Percentiles rank a stretch among this genome's conserved stretches.
Evolutionary conservation across 495 filamentous ascomycete genomes (phyloP).

Genomic region (Stereocaulon alpinum): DNA sequence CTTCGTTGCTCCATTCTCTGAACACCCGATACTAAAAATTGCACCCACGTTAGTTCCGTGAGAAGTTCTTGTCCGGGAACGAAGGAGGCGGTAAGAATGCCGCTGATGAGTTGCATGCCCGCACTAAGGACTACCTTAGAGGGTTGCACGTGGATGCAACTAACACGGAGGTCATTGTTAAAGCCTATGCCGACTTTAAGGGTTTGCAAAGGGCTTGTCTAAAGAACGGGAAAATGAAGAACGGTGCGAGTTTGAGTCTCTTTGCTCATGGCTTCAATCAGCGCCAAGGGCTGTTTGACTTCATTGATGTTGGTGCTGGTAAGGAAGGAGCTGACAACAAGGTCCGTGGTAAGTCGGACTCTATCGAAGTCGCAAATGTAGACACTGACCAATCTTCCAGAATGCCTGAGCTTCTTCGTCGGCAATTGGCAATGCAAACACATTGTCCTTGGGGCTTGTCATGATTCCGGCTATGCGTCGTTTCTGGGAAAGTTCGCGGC

Average conservation of each 20-base stretch:
- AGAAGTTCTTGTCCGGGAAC: conserved; percentile 27
- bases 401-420: conserved; percentile 34
- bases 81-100: conserved; percentile 29
- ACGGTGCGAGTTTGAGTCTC: conserved; percentile 13
- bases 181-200: conserved; percentile 32
- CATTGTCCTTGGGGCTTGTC: conserved; percentile 42
- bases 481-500: conserved; percentile 30
- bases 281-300: conserved; percentile 37
- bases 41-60: conserved; percentile 26
- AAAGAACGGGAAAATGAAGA: conserved; percentile 23
- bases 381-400: conserved; percentile 15
- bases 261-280: conserved; percentile 39
- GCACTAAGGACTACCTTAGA: conserved; percentile 27
- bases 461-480: conserved; percentile 39
- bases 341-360: conserved; percentile 30
- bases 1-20: too few species aligned
- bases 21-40: neutral
- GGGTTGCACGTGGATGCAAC: conserved; percentile 23
- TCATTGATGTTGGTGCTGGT: conserved; percentile 39
- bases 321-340: conserved; percentile 42
- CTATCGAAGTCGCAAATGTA: neutral
- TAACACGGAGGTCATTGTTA: conserved; percentile 28
- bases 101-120: conserved; percentile 28
- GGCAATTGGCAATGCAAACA: conserved; percentile 41
- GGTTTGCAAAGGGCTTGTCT: conserved; percentile 27